Evolutionary conservation across 1,139 yeast species (phyloP), one percentile per base, ranked within the genome.

Genomic region (Yamadazyma conglobata): DNA sequence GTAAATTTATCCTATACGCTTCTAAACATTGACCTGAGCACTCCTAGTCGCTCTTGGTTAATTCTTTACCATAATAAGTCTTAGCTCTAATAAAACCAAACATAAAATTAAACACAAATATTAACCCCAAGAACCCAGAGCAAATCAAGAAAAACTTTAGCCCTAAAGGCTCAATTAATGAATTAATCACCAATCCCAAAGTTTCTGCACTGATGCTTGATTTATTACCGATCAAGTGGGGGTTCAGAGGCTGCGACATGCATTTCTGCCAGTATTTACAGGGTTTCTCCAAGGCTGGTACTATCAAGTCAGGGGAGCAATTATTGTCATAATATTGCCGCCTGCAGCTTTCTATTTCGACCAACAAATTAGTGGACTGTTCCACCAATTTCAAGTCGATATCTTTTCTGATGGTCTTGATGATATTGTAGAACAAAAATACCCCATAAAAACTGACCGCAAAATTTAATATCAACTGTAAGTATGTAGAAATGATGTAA

Each of bases 211-310:
- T 71, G 10, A 80, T 62, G 37, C 64, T 64, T 5, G 80, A 70
- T 33, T 60, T 60, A 32, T 66, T 60, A 21, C 74, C 56, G 48
- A 59, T 38, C 39, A 64, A 48, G 40, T 52, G 46, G 3, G 79
- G 74, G 40, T 51, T 47, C 4, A 79, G 74, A 32, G 76, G 75
- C 40, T 71, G 73, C 31, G 62, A 63, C 79, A 79, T 78, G 45
- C 89, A 80, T 32, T 69, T 64, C 34, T 63, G 64, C 85, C 85
- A 82, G 35, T 66, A 63, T 15, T 64, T 60, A 50, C 91, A 82
- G 24, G 67, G 64, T 12, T 58, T 56, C 37, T 71, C 77, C 32
- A 81, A 48, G 2, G 79, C 81, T 0, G 88, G 84, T 0, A 71
- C 78, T n/a, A 76, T 56, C 3, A 64, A 55, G 4, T 63, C 75